Conservation (phyloP, 2,329 filamentous ascomycete species). For the Fusarium beomiforme region DNA sequence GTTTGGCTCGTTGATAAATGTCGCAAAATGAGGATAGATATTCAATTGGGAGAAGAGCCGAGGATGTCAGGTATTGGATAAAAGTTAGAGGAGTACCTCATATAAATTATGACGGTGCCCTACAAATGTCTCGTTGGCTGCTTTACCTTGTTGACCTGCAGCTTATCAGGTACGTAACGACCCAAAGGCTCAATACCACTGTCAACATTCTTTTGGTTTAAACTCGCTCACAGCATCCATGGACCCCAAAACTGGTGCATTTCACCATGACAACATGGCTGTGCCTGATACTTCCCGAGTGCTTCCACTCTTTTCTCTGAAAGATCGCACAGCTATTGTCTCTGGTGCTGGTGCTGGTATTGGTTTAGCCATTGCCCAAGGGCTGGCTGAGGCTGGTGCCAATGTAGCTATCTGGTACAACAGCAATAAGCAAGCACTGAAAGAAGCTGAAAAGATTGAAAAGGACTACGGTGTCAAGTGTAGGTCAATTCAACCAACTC, state of each 20-base stretch:
- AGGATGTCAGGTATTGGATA: constrained; percentile 10
- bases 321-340: constrained; percentile 75
- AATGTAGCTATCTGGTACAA: constrained; percentile 80
- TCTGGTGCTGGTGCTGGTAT: constrained; percentile 75
- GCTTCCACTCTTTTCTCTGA: constrained; percentile 74
- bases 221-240: constrained; percentile 45
- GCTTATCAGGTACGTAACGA: background rate
- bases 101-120: constrained; percentile 16
- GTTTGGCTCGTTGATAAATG: constrained; percentile 31
- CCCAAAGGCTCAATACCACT: background rate
- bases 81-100: constrained; percentile 10
- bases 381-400: constrained; percentile 74
- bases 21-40: constrained; percentile 22
- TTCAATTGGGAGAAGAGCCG: constrained; percentile 10
- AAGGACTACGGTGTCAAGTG: constrained; percentile 74
- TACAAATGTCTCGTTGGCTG: background rate
- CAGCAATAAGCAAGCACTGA: constrained; percentile 71
- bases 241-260: constrained; percentile 59
- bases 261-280: constrained; percentile 66
- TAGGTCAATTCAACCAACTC: constrained; percentile 47
- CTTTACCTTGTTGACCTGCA: constrained; percentile 9
- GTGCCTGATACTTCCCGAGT: constrained; percentile 61
- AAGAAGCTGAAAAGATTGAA: constrained; percentile 70
- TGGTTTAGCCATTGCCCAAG: constrained; percentile 71
- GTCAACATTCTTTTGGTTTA: background rate